These are phyloP conservation scores for Eucalyptus regnans DNA, from an alignment of 345 rosid species.

Conservation along the genomic window DNA sequence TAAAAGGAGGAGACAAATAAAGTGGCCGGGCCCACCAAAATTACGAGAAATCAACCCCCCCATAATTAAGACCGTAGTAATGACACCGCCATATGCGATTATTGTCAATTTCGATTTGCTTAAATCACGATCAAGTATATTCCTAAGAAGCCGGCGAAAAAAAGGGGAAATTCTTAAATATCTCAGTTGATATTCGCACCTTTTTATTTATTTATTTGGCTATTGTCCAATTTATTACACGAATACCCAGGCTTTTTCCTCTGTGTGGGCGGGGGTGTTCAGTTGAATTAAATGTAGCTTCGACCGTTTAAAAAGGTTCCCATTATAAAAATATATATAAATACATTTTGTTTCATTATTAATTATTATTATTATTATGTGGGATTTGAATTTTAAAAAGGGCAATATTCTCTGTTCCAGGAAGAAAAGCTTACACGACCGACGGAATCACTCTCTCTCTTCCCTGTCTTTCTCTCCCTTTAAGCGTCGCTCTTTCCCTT, in stretches of 20 bases:
- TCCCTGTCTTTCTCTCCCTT: background rate
- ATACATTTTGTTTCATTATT: background rate
- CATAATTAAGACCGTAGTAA: background rate
- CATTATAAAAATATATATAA: background rate
- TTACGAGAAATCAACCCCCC: background rate
- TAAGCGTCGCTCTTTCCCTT: background rate
- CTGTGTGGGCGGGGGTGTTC: background rate
- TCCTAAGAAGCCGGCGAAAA: background rate
- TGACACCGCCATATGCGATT: background rate
- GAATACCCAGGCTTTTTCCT: background rate
- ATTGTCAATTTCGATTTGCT: background rate
- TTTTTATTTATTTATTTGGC: too few relatives aligned
- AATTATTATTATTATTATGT: background rate
- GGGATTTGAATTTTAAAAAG: background rate
- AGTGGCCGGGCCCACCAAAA: background rate
- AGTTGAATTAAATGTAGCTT: background rate
- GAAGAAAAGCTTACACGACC: background rate
- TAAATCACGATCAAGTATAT: background rate
- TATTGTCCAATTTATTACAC: background rate
- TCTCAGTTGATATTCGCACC: background rate
- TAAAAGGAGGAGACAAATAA: background rate
- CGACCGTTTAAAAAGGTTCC: background rate
- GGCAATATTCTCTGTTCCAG: background rate
- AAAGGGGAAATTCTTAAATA: background rate
- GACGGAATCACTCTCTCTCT: background rate